These are phyloP conservation scores for Kalaharituber pfeilii DNA, from an alignment of 2,329 filamentous ascomycete genomes.

Conservation along the genomic window DNA sequence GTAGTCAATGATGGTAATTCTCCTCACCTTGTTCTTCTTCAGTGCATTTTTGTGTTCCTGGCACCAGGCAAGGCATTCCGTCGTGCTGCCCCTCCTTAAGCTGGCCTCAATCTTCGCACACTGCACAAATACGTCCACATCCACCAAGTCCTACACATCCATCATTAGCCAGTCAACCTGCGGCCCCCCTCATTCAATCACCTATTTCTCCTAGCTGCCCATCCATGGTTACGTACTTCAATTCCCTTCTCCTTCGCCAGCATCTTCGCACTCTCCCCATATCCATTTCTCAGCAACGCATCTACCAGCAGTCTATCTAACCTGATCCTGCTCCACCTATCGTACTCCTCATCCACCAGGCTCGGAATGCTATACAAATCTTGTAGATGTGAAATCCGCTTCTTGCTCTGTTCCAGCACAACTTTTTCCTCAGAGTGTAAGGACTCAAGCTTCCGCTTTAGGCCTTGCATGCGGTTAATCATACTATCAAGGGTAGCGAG, in stretches of 20 bases:
- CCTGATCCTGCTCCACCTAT: slow-evolving; percentile 66
- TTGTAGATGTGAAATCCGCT: slow-evolving; percentile 63
- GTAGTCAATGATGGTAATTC: background rate
- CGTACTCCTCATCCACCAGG: slow-evolving; percentile 83
- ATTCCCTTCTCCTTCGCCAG: slow-evolving; percentile 62
- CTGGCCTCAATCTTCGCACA: slow-evolving; percentile 63
- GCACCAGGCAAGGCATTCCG: slow-evolving; percentile 76
- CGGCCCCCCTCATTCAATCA: background rate
- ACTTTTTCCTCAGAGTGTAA: slow-evolving; percentile 64
- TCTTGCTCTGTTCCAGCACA: slow-evolving; percentile 57
- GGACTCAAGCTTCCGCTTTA: slow-evolving; percentile 70
- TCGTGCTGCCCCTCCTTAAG: slow-evolving; percentile 50
- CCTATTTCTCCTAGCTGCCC: background rate
- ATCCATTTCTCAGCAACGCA: slow-evolving; percentile 72
- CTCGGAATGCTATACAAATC: slow-evolving; percentile 64
- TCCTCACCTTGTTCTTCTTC: slow-evolving; percentile 60
- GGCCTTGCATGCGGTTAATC: slow-evolving; percentile 63
- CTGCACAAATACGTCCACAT: slow-evolving; percentile 70
- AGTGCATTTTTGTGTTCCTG: slow-evolving; percentile 82
- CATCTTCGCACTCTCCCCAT: slow-evolving; percentile 55
- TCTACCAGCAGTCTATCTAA: slow-evolving; percentile 81
- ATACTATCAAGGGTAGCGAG: slow-evolving; percentile 68
- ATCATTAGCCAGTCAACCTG: too few relatives aligned
- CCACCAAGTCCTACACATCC: slow-evolving; percentile 46
- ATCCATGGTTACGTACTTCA: slow-evolving; percentile 31